Evolutionary conservation across 306 rosid species (phyloP), one percentile per base, ranked within the genome.

Genomic region (Fragaria nilgerrensis): DNA sequence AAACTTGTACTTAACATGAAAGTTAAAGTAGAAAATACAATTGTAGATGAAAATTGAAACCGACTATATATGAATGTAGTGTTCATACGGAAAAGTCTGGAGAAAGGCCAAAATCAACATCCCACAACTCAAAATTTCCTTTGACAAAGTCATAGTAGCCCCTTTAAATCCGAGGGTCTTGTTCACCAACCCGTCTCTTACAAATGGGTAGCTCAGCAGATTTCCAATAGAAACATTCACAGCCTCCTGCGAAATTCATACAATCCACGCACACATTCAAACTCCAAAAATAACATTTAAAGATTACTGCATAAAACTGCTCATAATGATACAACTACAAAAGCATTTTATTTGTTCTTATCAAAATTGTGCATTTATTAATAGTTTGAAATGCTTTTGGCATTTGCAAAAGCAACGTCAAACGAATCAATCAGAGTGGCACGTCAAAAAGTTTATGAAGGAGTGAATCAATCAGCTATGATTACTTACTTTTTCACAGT

Each of bases 161-260:
- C 98, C 98, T 83, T 90, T 90, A 43, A 95, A 75, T 78, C 84
- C 86, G 43, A 95, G 86, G 27, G 97, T 92, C 19, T 87, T 87
- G 81, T 95, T 95, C 89, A 87, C 89, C 86, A 95, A 82, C 1
- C 96, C 97, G 1, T 92, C 97, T 82, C 98, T 89, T 4, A 95
- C 98, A 89, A 89, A 95, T 70, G 97, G 98, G 70, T 95, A 92
- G 69, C 91, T 90, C n/a, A 95, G 86, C 79, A 95, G 83, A 87
- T 92, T 90, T 74, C 96, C 98, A 61, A 95, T 88, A 1, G 97
- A 92, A 37, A 67, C 81, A 77, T 86, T 91, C 89, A 95, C 98
- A 3, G 97, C 92, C 81, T 95, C 98, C 98, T 95, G 97, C 82
- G 86, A 68, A 43, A 64, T 64, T 48, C 5, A 48, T 15, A 48